These are phyloP conservation scores for Syncephalastrum racemosum DNA, from an alignment of 371 early-diverging fungal genomes.

Conservation along the genomic window DNA sequence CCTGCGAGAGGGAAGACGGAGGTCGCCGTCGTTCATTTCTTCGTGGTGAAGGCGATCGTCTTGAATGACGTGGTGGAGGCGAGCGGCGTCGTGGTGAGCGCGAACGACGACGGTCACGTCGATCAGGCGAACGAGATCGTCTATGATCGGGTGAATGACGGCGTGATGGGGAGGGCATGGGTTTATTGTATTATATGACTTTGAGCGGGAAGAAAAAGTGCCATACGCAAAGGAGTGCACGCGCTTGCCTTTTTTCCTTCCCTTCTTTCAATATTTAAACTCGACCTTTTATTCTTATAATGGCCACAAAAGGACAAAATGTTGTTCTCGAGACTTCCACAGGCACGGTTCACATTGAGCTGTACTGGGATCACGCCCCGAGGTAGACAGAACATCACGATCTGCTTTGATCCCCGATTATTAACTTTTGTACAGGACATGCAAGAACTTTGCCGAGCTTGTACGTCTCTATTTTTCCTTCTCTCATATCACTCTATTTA, in stretches of 20 bases:
- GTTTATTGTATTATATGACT: too few relatives aligned
- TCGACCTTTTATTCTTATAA: conserved; percentile 3
- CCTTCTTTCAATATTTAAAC: too few relatives aligned
- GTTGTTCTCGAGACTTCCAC: conserved; percentile 66
- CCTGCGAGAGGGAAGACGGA: too few relatives aligned
- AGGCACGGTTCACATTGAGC: conserved; percentile 65
- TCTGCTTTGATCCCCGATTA: not conserved
- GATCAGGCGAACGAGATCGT: conserved; percentile 23
- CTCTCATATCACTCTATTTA: not conserved
- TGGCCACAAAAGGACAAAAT: conserved; percentile 23
- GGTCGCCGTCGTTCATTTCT: too few relatives aligned
- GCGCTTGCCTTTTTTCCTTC: too few relatives aligned
- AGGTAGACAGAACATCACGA: conserved; percentile 25
- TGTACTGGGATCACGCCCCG: conserved; percentile 76
- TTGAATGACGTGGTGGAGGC: conserved; percentile 19
- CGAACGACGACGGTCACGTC: conserved; percentile 10
- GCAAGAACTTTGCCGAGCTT: conserved; percentile 77
- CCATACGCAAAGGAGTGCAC: too few relatives aligned
- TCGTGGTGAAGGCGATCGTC: too few relatives aligned
- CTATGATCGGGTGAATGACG: conserved; percentile 1
- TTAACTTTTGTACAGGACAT: conserved; percentile 43
- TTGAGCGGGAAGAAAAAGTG: too few relatives aligned
- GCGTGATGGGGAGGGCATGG: too few relatives aligned
- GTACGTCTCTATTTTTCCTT: conserved; percentile 38
- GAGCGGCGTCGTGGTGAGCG: conserved; percentile 16